Conservation (phyloP, 2,329 filamentous ascomycete genomes). For the Microsporum canis region DNA sequence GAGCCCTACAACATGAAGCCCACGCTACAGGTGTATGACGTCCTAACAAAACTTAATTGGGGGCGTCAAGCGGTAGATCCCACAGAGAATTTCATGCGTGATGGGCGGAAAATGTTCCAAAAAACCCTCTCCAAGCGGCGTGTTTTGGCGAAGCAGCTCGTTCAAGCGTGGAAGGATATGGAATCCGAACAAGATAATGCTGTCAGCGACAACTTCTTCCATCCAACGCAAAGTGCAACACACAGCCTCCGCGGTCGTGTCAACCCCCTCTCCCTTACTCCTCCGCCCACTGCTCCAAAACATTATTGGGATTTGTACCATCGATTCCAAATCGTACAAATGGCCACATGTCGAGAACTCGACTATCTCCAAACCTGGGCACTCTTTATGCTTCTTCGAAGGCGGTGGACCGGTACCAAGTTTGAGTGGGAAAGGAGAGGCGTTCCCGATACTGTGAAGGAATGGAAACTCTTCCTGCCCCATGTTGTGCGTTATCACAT, state of each 20-base stretch:
- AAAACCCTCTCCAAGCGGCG: constrained; percentile 21
- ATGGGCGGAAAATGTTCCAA: constrained; percentile 23
- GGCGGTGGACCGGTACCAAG: constrained; percentile 14
- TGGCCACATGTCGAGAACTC: constrained; percentile 8
- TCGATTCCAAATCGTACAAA: constrained; percentile 8
- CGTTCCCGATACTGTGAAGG: constrained; percentile 37
- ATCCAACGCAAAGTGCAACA: too few relatives aligned
- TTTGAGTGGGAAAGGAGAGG: constrained; percentile 24
- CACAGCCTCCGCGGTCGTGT: not conserved
- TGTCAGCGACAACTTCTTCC: not conserved
- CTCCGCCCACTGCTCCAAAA: constrained; percentile 1
- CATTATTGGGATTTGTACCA: constrained; percentile 12
- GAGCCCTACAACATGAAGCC: constrained; percentile 48
- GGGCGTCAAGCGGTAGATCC: constrained; percentile 13
- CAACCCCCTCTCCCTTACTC: not conserved
- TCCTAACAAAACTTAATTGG: constrained; percentile 24
- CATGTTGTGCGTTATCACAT: constrained; percentile 28
- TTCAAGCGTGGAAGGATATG: not conserved
- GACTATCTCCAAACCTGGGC: constrained; percentile 14
- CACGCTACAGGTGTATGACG: constrained; percentile 44
- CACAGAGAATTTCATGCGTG: constrained; percentile 21
- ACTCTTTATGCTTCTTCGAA: constrained; percentile 10
- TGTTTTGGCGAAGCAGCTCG: constrained; percentile 1
- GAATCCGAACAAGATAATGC: not conserved
- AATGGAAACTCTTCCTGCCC: constrained; percentile 40